Conservation (phyloP, 73 alveolate genomes). For the Paraurostyla sp. region DNA sequence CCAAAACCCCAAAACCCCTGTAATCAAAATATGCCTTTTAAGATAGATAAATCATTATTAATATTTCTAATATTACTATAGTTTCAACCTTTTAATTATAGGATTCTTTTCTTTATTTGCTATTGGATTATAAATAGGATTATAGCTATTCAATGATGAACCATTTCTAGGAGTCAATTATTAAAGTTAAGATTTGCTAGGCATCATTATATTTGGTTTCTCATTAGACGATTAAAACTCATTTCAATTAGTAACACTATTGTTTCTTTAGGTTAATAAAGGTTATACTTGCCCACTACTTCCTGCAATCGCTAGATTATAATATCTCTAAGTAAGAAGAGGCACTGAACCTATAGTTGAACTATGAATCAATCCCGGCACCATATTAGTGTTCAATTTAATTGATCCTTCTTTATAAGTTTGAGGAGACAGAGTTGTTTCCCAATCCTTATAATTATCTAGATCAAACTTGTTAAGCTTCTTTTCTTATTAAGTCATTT, state of each 20-base stretch:
- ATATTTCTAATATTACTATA: not conserved
- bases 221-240: no score
- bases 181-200: not conserved
- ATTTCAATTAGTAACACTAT: no score
- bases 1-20: no score
- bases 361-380: constrained; percentile 21
- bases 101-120: constrained; percentile 33
- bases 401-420: not conserved
- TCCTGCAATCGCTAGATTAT: not conserved
- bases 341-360: constrained; percentile 32
- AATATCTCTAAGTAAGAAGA: not conserved
- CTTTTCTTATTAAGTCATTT: constrained; percentile 11
- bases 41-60: no score
- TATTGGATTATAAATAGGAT: constrained; percentile 11
- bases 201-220: not conserved
- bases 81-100: constrained; percentile 18
- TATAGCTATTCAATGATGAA: not conserved
- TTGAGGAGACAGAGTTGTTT: not conserved
- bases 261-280: no score
- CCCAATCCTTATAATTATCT: constrained; percentile 2
- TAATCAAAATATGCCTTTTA: no score
- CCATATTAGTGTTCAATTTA: not conserved
- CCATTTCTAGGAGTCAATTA: not conserved
- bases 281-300: constrained; percentile 26
- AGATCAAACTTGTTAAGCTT: not conserved